Conservation (phyloP, 2,329 filamentous ascomycete species). For the Monosporascus sp. region DNA sequence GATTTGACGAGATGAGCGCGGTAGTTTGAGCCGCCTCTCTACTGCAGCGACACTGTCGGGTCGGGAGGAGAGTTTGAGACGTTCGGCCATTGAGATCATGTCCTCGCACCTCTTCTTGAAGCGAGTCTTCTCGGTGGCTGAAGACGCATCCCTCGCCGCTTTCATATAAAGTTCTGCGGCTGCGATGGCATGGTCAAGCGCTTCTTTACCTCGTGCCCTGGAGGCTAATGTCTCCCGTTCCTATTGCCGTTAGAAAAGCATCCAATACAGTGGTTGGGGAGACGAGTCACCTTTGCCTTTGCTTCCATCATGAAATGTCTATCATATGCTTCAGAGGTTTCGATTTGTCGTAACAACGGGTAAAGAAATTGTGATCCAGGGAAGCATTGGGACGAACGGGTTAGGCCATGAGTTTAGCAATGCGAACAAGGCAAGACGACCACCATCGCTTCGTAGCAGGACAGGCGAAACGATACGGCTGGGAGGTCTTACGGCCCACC, state of each 20-base stretch:
- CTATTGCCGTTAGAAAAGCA: conserved; percentile 28
- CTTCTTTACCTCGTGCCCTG: conserved; percentile 54
- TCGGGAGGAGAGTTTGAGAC: conserved; percentile 54
- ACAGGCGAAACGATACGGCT: neutral
- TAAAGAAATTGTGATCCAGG: neutral
- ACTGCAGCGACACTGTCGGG: conserved; percentile 14
- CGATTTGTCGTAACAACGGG: too few species aligned
- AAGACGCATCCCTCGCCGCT: conserved; percentile 59
- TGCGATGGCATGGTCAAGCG: conserved; percentile 69
- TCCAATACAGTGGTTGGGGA: neutral
- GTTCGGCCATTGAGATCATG: conserved; percentile 68
- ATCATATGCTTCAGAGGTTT: neutral
- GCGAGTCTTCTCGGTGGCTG: conserved; percentile 58
- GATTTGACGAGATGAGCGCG: conserved; percentile 51
- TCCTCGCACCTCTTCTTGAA: conserved; percentile 65
- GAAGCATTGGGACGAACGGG: neutral
- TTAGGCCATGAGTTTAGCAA: neutral
- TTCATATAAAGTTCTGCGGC: conserved; percentile 80
- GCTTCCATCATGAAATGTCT: conserved; percentile 35
- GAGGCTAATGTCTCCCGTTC: conserved; percentile 41
- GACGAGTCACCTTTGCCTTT: conserved; percentile 35
- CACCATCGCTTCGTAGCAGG: neutral
- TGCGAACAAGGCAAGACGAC: neutral
- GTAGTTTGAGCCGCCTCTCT: conserved; percentile 25
- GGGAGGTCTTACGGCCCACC: neutral